phyloP scores from a whole-genome alignment of 805 yeast genomes.

The Suhomyces canberraensis region DNA sequence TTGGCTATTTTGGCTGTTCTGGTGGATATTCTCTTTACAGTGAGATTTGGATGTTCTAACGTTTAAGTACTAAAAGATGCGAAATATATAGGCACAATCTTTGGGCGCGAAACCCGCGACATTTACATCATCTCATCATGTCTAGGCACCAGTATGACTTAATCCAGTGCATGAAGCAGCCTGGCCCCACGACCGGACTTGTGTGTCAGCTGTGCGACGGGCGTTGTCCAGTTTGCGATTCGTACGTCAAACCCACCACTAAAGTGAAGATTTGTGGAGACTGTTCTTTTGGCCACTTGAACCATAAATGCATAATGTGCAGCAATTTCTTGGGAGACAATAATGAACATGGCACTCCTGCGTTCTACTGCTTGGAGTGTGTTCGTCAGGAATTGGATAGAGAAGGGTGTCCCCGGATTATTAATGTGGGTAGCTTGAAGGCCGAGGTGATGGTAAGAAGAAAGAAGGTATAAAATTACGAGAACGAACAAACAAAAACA shows the following conservation, averaged over 20 bases:
- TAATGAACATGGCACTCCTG: constrained; percentile 37
- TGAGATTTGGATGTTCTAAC: no score
- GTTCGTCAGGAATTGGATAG: constrained; percentile 73
- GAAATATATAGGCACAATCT: no score
- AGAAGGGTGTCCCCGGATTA: constrained; percentile 88
- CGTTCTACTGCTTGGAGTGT: constrained; percentile 84
- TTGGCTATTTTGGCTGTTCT: no score
- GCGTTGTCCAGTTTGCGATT: constrained; percentile 85
- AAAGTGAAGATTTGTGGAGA: constrained; percentile 77
- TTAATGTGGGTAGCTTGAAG: constrained; percentile 76
- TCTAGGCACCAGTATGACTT: constrained; percentile 88
- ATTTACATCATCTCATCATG: constrained; percentile 49
- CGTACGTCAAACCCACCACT: constrained; percentile 68
- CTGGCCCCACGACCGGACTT: constrained; percentile 69
- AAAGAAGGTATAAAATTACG: not conserved
- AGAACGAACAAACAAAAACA: no score
- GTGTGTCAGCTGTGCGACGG: constrained; percentile 89
- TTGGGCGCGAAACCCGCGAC: no score
- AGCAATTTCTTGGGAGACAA: constrained; percentile 60
- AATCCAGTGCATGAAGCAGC: constrained; percentile 77
- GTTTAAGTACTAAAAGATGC: no score
- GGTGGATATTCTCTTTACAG: no score
- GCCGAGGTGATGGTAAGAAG: constrained; percentile 48
- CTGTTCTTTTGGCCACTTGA: constrained; percentile 70
- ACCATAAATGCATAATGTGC: constrained; percentile 75